phyloP scores from a whole-genome alignment of 1,139 yeast species.

The Suhomyces anneliseae region DNA sequence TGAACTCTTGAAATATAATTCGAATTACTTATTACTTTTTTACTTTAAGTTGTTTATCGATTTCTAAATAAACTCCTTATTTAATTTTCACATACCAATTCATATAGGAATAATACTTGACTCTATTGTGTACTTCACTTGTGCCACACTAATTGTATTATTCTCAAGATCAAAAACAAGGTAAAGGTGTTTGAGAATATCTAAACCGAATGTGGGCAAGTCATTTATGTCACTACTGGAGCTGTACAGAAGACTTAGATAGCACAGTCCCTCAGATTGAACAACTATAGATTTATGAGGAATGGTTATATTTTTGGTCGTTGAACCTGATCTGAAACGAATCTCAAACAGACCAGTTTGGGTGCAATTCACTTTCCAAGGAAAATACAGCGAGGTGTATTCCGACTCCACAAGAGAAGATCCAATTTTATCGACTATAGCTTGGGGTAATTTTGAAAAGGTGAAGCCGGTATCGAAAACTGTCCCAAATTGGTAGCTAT shows the following conservation, averaged over 20 bases:
- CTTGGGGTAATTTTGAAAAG: not conserved
- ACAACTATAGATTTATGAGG: too few relatives aligned
- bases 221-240: not conserved
- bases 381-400: too few relatives aligned
- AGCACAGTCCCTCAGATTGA: too few relatives aligned
- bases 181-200: conserved; percentile 15
- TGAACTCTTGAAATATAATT: too few relatives aligned
- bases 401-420: too few relatives aligned
- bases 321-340: not conserved
- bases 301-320: too few relatives aligned
- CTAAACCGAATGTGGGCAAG: conserved; percentile 2
- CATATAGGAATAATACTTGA: conserved; percentile 11
- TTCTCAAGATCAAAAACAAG: conserved; percentile 40
- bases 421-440: not conserved
- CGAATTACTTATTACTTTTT: too few relatives aligned
- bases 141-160: conserved; percentile 31
- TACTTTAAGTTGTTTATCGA: too few relatives aligned
- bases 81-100: too few relatives aligned
- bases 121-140: not conserved
- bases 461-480: not conserved
- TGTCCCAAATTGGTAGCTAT: too few relatives aligned
- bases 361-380: not conserved
- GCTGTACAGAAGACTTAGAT: too few relatives aligned
- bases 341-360: not conserved
- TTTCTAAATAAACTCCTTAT: too few relatives aligned